Base-by-base conservation (phyloP, 148 eudicot genomes). In the Persicaria maculosa region DNA sequence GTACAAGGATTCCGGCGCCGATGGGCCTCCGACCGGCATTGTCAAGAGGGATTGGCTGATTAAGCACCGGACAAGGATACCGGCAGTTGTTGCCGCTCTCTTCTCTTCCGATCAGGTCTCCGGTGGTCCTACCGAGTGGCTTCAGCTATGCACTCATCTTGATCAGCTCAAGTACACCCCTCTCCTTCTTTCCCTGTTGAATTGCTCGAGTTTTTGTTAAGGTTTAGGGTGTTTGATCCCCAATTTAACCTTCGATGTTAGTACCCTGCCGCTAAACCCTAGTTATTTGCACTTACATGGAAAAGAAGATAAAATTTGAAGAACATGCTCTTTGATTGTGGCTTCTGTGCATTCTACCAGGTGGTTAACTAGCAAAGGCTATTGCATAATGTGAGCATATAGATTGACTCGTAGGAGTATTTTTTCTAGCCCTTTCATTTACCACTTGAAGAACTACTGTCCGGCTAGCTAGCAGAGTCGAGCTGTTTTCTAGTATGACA, bases 61-160 rank as follows among this genome's bases (percentile, higher is more conserved):
- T 1, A 95, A 95, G 81, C 99, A 92, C 75, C 93, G 97, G 19
- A 92, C 91, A 67, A 84, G 80, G 86, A 81, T 95, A 8, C 97
- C 99, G 2, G 87, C 97, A 0, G 94, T 89, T 1, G 97, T 84
- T 1, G 91, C 88, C 0, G 93, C 91, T 3, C 68, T 95, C 10
- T 87, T 95, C 44, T 19, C 76, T 47, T 77, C 90, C 11, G 88
- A 84, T 73, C 83, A 89, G 47, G 83, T 95, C 9, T 84, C 89
- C 47, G 98, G 96, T 15, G 97, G 88, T 50, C 99, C 97, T 16
- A 87, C 97, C 74, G 91, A 89, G 83, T 92, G 97, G 97, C 84
- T 83, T 47, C 90, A 88, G 81, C 87, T 92, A 76, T 92, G 97
- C 79, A 81, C 88, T 76, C 88, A 86, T 78, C 86, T 95, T 52